A percentile compares a stretch with the other conserved stretches of the same genome.
These are phyloP conservation scores for Cephalotrichum gorgonifer DNA, from an alignment of 2,329 filamentous ascomycete species.

Conservation along the genomic window DNA sequence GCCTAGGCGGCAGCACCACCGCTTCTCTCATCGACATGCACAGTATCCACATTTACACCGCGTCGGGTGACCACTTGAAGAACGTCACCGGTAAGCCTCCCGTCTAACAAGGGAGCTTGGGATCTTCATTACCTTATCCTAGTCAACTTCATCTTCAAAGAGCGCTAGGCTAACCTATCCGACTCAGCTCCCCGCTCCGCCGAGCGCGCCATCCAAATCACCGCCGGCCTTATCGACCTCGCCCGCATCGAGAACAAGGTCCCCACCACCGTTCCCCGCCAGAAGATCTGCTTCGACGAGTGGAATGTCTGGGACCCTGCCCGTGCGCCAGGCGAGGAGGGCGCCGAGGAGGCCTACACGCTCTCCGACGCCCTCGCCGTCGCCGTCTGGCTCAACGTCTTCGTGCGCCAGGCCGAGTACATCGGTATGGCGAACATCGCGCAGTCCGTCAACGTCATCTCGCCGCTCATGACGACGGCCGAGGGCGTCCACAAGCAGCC, in stretches of 20 bases:
- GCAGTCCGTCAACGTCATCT: constrained; percentile 69
- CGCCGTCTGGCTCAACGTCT: constrained; percentile 64
- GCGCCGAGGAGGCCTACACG: constrained; percentile 64
- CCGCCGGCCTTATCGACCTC: constrained; percentile 59
- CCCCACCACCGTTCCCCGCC: constrained; percentile 46
- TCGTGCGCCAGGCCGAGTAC: constrained; percentile 59
- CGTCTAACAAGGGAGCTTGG: no score
- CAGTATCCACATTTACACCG: constrained; percentile 71
- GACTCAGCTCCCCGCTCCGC: constrained; percentile 50
- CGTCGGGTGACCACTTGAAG: constrained; percentile 35
- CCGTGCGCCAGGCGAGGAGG: constrained; percentile 58
- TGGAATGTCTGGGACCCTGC: constrained; percentile 77
- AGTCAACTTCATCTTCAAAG: no score
- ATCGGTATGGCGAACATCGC: constrained; percentile 73
- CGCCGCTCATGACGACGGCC: constrained; percentile 61
- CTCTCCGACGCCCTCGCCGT: constrained; percentile 70
- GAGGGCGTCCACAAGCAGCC: constrained; percentile 58
- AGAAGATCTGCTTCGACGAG: constrained; percentile 72
- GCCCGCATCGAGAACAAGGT: constrained; percentile 60
- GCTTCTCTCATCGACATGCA: constrained; percentile 61
- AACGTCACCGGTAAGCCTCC: constrained; percentile 16
- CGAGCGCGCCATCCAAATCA: constrained; percentile 64
- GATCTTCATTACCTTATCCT: no score
- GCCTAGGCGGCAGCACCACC: constrained; percentile 19
- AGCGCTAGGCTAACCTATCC: background rate